Evolutionary conservation across 2,329 filamentous ascomycete species (phyloP).

Genomic region (Talaromyces sp.): DNA sequence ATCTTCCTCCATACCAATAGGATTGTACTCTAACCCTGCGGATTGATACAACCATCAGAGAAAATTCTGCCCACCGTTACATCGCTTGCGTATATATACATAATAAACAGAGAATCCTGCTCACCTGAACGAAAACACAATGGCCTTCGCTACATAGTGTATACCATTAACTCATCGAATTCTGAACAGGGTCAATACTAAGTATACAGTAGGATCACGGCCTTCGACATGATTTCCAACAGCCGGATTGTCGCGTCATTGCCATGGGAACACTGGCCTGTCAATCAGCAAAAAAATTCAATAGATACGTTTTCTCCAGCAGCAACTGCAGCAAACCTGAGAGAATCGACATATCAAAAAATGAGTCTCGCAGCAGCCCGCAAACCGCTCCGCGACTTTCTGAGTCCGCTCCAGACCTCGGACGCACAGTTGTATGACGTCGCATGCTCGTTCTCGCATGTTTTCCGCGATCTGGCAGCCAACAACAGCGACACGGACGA

Average conservation of each 20-base stretch:
- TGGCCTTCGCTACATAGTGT: not conserved
- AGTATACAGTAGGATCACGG: not conserved
- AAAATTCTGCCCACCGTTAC: constrained; percentile 12
- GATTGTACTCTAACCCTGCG: not conserved
- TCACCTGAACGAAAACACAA: not conserved
- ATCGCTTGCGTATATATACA: constrained; percentile 8
- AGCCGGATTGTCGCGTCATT: not conserved
- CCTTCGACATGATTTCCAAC: constrained; percentile 7
- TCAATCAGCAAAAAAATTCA: not conserved
- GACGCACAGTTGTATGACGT: constrained; percentile 16
- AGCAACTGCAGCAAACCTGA: not conserved
- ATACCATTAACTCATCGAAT: not conserved
- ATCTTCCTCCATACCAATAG: not conserved
- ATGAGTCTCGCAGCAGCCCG: constrained; percentile 13
- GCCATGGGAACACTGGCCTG: constrained; percentile 7
- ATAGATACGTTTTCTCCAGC: not conserved
- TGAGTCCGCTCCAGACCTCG: constrained; percentile 12
- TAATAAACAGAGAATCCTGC: not conserved
- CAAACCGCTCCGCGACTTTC: constrained; percentile 16
- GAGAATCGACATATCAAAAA: constrained; percentile 4
- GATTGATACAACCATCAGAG: constrained; percentile 3
- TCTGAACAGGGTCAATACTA: not conserved
- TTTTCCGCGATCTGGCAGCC: constrained; percentile 14
- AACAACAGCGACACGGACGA: not conserved
- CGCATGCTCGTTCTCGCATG: constrained; percentile 17